These are phyloP conservation scores for Quillaja saponaria DNA, from an alignment of 306 rosid genomes.

Conservation along the genomic window DNA sequence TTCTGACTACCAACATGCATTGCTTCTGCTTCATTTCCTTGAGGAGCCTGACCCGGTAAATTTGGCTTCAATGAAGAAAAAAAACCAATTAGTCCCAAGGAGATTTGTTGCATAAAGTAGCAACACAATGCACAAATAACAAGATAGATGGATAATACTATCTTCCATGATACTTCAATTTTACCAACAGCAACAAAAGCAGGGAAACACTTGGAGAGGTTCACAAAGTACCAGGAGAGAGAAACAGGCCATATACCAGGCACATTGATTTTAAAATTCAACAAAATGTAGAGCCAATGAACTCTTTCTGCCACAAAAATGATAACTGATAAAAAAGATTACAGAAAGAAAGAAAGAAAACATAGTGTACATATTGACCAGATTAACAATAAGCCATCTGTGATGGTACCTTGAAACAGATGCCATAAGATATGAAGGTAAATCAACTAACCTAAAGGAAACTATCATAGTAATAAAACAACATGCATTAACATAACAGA, in stretches of 20 bases:
- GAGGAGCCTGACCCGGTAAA: constrained; percentile 50
- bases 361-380: not conserved
- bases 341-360: constrained; percentile 14
- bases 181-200: constrained; percentile 3
- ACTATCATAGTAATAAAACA: not conserved
- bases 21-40: constrained; percentile 62
- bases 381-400: too few species aligned
- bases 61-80: constrained; percentile 35
- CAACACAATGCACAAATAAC: constrained; percentile 10
- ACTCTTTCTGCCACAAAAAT: constrained; percentile 15
- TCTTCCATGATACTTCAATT: constrained; percentile 14
- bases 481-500: constrained; percentile 15
- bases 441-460: constrained; percentile 3
- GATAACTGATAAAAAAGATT: constrained; percentile 1
- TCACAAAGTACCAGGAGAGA: too few species aligned
- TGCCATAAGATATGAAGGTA: not conserved
- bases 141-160: constrained; percentile 17
- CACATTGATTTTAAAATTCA: not conserved
- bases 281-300: not conserved
- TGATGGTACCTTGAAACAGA: too few species aligned
- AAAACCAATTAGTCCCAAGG: constrained; percentile 20
- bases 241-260: too few species aligned
- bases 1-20: constrained; percentile 40
- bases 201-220: not conserved
- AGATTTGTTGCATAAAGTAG: constrained; percentile 11